Conservation (phyloP, 2,329 filamentous ascomycete genomes). For the Cercospora sp. region DNA sequence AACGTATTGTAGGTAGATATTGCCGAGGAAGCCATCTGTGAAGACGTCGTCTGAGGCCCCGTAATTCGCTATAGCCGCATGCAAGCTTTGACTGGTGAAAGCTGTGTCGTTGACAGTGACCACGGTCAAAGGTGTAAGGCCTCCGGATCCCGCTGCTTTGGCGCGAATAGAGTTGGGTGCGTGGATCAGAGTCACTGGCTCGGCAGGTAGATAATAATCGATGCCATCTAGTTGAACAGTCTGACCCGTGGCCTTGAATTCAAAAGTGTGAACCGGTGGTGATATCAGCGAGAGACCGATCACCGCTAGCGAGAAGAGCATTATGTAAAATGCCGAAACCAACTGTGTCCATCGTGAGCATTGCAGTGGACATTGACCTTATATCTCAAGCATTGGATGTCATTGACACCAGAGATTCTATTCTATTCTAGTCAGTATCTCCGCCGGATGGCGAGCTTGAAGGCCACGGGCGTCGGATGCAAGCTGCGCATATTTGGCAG, state of each 20-base stretch:
- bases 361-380: background rate
- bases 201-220: slow-evolving; percentile 45
- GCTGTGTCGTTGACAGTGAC: slow-evolving; percentile 33
- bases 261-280: background rate
- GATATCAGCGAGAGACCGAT: background rate
- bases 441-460: background rate
- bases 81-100: slow-evolving; percentile 32
- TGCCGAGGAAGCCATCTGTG: slow-evolving; percentile 43
- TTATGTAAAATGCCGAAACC: background rate
- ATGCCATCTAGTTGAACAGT: slow-evolving; percentile 44
- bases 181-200: slow-evolving; percentile 39
- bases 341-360: background rate
- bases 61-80: slow-evolving; percentile 35
- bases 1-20: slow-evolving; percentile 32
- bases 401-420: background rate
- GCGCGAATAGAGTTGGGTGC: slow-evolving; percentile 22
- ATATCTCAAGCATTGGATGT: background rate
- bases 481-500: background rate
- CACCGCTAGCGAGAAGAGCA: background rate
- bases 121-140: slow-evolving; percentile 45
- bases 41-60: slow-evolving; percentile 45
- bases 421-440: background rate
- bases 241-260: slow-evolving; percentile 41
- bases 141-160: slow-evolving; percentile 26
- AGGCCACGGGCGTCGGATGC: background rate